Evolutionary conservation across 495 filamentous ascomycete species (phyloP).

Genomic region (Penicillium canescens): DNA sequence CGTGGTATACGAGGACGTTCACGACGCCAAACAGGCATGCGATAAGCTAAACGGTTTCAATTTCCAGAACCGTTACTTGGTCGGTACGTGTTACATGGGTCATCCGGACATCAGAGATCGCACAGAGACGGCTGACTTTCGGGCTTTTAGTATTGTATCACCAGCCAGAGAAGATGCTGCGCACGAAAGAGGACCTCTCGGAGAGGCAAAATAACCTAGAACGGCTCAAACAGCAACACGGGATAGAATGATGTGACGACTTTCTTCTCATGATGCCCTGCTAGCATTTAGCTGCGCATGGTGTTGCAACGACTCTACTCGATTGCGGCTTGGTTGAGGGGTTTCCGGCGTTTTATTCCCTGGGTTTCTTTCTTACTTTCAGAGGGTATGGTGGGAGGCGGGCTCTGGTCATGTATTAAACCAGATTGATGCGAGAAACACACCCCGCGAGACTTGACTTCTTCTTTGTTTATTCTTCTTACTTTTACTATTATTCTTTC

Average conservation of each 20-base stretch:
- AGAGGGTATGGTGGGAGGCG: conserved; percentile 30
- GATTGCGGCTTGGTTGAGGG: conserved; percentile 45
- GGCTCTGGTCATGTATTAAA: conserved; percentile 17
- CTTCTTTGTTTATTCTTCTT: conserved; percentile 11
- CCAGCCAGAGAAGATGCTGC: conserved; percentile 95
- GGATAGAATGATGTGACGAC: conserved; percentile 80
- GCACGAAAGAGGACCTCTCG: conserved; percentile 90
- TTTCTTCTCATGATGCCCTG: conserved; percentile 39
- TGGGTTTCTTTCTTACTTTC: conserved; percentile 26
- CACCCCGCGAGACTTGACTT: conserved; percentile 13
- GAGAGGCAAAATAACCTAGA: conserved; percentile 96
- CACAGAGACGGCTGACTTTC: conserved; percentile 12
- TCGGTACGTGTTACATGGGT: conserved; percentile 64
- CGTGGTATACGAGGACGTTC: conserved; percentile 98
- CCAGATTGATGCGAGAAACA: conserved; percentile 7
- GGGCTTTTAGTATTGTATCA: conserved; percentile 80
- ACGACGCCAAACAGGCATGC: conserved; percentile 97
- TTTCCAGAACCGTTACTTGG: conserved; percentile 99
- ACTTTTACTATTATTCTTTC: conserved; percentile 10
- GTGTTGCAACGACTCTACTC: conserved; percentile 33
- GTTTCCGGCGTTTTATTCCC: conserved; percentile 43
- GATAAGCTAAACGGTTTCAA: conserved; percentile 99
- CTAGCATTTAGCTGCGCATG: conserved; percentile 40
- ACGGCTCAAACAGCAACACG: conserved; percentile 94
- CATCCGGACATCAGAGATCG: background rate